Conservation (phyloP, 768 basidiomycete species). For the Megacollybia marginata region DNA sequence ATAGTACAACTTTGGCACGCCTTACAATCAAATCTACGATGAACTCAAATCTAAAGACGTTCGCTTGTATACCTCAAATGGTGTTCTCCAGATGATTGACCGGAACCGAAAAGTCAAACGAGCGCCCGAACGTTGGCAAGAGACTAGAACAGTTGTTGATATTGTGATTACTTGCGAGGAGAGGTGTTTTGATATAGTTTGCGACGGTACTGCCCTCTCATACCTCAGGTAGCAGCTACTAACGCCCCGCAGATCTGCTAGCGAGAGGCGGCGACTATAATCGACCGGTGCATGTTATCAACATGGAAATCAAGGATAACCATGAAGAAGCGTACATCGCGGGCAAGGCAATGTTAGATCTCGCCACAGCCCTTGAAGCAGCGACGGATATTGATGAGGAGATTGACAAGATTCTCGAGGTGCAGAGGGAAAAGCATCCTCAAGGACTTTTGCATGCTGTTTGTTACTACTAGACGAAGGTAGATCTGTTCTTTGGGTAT, state of each 20-base stretch:
- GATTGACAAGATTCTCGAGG: slow-evolving; percentile 79
- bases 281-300: slow-evolving; percentile 91
- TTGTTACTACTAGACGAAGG: slow-evolving; percentile 61
- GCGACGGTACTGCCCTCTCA: slow-evolving; percentile 63
- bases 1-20: slow-evolving; percentile 85
- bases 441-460: slow-evolving; percentile 89
- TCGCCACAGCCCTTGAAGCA: slow-evolving; percentile 81
- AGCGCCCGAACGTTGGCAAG: slow-evolving; percentile 97
- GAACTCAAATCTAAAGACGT: slow-evolving; percentile 81
- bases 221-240: not conserved
- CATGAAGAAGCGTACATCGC: slow-evolving; percentile 97
- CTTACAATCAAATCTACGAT: slow-evolving; percentile 92
- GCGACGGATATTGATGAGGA: slow-evolving; percentile 85
- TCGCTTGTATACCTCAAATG: slow-evolving; percentile 89
- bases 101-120: slow-evolving; percentile 86
- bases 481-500: too few species aligned
- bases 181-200: slow-evolving; percentile 96
- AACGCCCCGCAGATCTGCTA: slow-evolving; percentile 60
- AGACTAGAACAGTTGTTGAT: slow-evolving; percentile 82
- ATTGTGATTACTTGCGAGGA: slow-evolving; percentile 99
- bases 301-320: slow-evolving; percentile 98
- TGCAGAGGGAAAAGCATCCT: slow-evolving; percentile 85
- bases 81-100: slow-evolving; percentile 92
- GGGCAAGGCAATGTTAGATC: slow-evolving; percentile 88
- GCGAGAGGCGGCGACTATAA: slow-evolving; percentile 86